These are phyloP conservation scores for Penicillium psychrofluorescens DNA, from an alignment of 495 filamentous ascomycete genomes.

Conservation along the genomic window DNA sequence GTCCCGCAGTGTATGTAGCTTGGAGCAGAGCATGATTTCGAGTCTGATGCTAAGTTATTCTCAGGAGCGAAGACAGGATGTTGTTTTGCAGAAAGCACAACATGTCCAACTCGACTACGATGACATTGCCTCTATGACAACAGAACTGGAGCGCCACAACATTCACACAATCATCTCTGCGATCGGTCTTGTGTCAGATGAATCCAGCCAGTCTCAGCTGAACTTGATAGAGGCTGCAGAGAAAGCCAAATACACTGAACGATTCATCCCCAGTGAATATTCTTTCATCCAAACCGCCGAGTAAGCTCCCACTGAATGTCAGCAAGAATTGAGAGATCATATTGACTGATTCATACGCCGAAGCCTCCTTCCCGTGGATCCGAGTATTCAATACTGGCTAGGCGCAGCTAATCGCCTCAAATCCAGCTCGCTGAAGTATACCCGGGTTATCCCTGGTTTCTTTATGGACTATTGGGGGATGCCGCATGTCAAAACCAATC, in stretches of 20 bases:
- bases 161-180: conserved; percentile 47
- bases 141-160: conserved; percentile 35
- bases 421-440: conserved; percentile 34
- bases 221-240: conserved; percentile 46
- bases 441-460: conserved; percentile 40
- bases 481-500: conserved; percentile 35
- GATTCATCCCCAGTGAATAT: conserved; percentile 45
- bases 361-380: conserved; percentile 26
- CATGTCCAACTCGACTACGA: conserved; percentile 34
- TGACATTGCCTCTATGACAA: conserved; percentile 27
- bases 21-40: neutral
- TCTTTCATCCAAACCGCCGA: conserved; percentile 31
- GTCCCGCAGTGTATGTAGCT: conserved; percentile 22
- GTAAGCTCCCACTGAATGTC: conserved; percentile 8
- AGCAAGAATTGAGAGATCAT: neutral
- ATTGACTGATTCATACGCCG: neutral
- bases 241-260: conserved; percentile 29
- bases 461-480: conserved; percentile 52
- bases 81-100: conserved; percentile 1
- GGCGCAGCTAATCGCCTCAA: conserved; percentile 23
- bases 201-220: conserved; percentile 26
- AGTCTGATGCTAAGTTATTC: neutral
- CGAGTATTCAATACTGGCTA: conserved; percentile 28
- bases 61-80: conserved; percentile 3
- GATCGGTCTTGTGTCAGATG: conserved; percentile 29